phyloP scores from a whole-genome alignment of 2,329 filamentous ascomycete species.

The Beauveria caledonica region DNA sequence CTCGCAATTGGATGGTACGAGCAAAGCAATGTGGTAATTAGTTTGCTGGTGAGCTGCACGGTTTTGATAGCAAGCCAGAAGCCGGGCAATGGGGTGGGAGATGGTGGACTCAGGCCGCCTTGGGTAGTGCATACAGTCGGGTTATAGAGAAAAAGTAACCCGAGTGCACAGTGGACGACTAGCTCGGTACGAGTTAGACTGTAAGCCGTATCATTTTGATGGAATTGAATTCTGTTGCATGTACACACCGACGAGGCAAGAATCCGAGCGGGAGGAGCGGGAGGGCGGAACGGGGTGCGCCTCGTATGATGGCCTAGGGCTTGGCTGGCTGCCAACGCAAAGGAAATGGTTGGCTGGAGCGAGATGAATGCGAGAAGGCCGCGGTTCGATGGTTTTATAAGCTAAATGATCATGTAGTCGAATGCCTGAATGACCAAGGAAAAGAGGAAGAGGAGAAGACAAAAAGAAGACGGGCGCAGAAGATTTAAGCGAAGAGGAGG shows the following conservation, averaged over 20 bases:
- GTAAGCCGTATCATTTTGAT: not conserved
- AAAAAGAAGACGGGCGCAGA: not conserved
- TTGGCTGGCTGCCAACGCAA: not conserved
- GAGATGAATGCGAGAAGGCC: not conserved
- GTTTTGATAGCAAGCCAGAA: not conserved
- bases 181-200: not conserved
- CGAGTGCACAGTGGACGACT: not conserved
- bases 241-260: not conserved
- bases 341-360: not conserved
- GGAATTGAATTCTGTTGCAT: not conserved
- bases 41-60: not conserved
- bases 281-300: not conserved
- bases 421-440: not conserved
- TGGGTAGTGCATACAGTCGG: not conserved
- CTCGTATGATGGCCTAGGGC: not conserved
- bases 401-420: too few relatives aligned
- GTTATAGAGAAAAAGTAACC: not conserved
- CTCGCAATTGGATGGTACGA: not conserved
- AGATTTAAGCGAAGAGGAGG: too few relatives aligned
- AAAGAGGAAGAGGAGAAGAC: not conserved
- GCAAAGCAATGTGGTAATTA: not conserved
- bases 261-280: not conserved
- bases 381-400: not conserved
- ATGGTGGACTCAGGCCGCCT: not conserved
- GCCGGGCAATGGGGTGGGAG: not conserved